Evolutionary conservation across 2,329 filamentous ascomycete genomes (phyloP).

Genomic region (Alternaria angustiovoidea): DNA sequence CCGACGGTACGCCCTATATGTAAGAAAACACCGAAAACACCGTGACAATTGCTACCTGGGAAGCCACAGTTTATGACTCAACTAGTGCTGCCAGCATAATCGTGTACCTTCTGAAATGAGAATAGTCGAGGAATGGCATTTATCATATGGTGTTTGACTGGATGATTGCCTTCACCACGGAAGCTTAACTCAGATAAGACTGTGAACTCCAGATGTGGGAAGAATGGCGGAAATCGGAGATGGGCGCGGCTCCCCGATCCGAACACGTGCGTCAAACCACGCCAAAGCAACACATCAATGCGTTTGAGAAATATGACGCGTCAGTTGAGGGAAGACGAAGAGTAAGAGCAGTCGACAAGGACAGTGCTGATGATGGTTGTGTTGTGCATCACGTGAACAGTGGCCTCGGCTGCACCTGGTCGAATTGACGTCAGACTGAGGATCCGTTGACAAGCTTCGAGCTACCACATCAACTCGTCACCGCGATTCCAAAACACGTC

Average conservation of each 20-base stretch:
- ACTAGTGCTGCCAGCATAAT: background rate
- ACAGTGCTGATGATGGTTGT: background rate
- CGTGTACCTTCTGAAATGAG: background rate
- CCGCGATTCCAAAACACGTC: background rate
- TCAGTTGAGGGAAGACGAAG: rapidly evolving
- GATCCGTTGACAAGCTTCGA: constrained; percentile 8
- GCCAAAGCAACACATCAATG: no score
- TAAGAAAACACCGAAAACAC: background rate
- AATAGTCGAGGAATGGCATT: background rate
- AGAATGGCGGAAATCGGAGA: background rate
- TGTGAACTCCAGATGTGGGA: background rate
- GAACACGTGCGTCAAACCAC: background rate
- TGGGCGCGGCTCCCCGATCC: no score
- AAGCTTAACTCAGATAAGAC: background rate
- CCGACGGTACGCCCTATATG: background rate
- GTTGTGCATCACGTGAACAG: background rate
- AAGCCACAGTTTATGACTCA: background rate
- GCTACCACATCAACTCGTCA: constrained; percentile 19
- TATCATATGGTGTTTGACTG: background rate
- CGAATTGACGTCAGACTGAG: constrained; percentile 9
- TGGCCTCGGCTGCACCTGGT: background rate
- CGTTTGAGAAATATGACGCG: no score
- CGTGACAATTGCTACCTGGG: background rate
- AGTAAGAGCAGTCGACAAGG: background rate
- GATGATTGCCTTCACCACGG: background rate